Evolutionary conservation across 148 eudicot species (phyloP), one percentile per base, ranked within the genome.

Genomic region (Arbutus unedo): DNA sequence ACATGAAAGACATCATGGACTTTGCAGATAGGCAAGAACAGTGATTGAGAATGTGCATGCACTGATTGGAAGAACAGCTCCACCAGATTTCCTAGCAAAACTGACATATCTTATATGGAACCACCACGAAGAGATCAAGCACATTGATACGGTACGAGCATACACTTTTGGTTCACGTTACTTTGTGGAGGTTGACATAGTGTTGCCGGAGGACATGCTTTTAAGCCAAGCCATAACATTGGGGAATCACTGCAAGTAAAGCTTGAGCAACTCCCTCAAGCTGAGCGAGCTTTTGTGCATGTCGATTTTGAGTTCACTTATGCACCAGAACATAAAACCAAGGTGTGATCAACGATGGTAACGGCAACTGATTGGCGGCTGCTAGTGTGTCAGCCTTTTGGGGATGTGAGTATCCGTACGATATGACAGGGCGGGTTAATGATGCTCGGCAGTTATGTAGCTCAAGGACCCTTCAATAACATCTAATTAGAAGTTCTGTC

Each of bases 41-140:
- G 92, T 88, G 16, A 43, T 90, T 79, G 91, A 88, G 38, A 90
- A 96, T 62, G 99, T 94, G 19, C 78, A 93, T 91, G 86, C 95
- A 47, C 89, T 96, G 8, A 93, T 94, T 16, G 92, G 92, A 79
- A 87, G 84, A 57, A 76, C 91, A 62, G 91, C 92, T 6, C 85
- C 92, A 67, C 88, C 91, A 2, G 91, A 88, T 60, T 90, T 76
- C 67, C 83, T 87, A 13, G 79, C 85, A 53, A 90, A 90, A 74
- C 80, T 90, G 5, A 90, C 89, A 8, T 90, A 90, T 77, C 85
- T 88, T 10, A 78, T 83, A 76, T 88, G 91, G 93, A 91, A 91
- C 83, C 93, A 89, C 82, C 91, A 88, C 72, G 84, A 87, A 80
- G 83, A 82, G 59, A 89, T 91, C 78, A 88, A 78, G 79, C 90